phyloP scores from a whole-genome alignment of 768 basidiomycete genomes.

The Tylopilus felleus region DNA sequence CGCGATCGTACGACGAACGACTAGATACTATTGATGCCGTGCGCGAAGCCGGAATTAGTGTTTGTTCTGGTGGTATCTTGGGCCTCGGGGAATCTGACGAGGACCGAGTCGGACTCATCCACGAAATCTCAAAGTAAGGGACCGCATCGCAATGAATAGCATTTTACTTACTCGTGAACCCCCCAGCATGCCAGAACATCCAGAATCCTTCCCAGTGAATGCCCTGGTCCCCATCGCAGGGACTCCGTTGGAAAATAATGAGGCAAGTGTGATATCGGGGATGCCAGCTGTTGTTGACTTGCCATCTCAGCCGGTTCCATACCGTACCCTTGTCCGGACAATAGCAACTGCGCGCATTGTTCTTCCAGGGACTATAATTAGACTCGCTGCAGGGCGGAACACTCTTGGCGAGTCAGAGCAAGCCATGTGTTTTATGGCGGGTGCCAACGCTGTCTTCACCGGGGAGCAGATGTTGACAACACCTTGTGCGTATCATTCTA shows the following conservation, averaged over 20 bases:
- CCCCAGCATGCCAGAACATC: constrained; percentile 85
- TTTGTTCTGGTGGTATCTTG: constrained; percentile 95
- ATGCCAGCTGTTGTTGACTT: constrained; percentile 6
- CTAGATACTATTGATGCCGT: constrained; percentile 87
- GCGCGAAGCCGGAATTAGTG: constrained; percentile 92
- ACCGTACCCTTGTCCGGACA: constrained; percentile 85
- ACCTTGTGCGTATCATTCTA: constrained; percentile 61
- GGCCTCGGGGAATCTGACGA: constrained; percentile 89
- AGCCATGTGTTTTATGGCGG: constrained; percentile 98
- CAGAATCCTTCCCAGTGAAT: constrained; percentile 99
- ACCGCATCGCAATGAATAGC: not conserved
- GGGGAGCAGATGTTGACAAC: constrained; percentile 98
- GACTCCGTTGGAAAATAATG: constrained; percentile 89
- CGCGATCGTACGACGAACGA: constrained; percentile 91
- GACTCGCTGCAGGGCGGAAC: constrained; percentile 91
- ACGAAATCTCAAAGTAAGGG: constrained; percentile 85
- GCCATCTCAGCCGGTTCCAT: constrained; percentile 61
- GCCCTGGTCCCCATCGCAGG: constrained; percentile 94
- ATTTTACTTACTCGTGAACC: constrained; percentile 3
- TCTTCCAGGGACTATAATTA: constrained; percentile 88
- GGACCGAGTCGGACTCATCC: constrained; percentile 91
- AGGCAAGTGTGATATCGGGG: constrained; percentile 44
- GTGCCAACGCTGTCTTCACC: constrained; percentile 98
- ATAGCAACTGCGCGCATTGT: constrained; percentile 94
- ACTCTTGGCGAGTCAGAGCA: constrained; percentile 88